phyloP scores from a whole-genome alignment of 306 rosid genomes.

The Oxytropis ochrocephala region DNA sequence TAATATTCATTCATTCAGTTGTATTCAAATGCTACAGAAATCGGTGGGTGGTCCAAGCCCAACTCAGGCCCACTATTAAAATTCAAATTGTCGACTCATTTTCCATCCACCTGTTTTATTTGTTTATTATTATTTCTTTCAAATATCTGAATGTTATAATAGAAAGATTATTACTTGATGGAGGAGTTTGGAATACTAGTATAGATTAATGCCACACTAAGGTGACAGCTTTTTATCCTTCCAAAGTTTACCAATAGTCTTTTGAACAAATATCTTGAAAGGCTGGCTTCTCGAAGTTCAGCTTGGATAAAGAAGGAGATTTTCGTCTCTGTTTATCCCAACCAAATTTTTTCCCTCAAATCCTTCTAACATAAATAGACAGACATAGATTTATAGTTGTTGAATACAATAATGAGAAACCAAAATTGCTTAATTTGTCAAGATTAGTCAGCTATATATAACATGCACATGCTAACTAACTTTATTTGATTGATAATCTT shows the following conservation, averaged over 20 bases:
- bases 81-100: not conserved
- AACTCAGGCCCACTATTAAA: slow-evolving; percentile 14
- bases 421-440: not conserved
- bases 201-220: not conserved
- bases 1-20: no score
- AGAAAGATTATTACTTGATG: not conserved
- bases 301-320: no score
- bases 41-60: slow-evolving; percentile 30
- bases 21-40: not conserved
- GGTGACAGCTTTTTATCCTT: no score
- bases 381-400: no score
- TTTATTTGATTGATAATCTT: not conserved
- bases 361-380: no score
- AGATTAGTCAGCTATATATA: not conserved
- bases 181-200: not conserved
- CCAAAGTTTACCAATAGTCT: no score
- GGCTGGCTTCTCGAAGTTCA: no score
- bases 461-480: not conserved
- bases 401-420: no score
- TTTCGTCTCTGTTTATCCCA: no score
- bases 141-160: not conserved
- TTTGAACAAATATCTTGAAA: no score
- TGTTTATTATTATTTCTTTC: not conserved
- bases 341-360: no score
- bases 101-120: not conserved